Evolutionary conservation across 768 basidiomycete genomes (phyloP).

Genomic region (Pulveroboletus sp.): DNA sequence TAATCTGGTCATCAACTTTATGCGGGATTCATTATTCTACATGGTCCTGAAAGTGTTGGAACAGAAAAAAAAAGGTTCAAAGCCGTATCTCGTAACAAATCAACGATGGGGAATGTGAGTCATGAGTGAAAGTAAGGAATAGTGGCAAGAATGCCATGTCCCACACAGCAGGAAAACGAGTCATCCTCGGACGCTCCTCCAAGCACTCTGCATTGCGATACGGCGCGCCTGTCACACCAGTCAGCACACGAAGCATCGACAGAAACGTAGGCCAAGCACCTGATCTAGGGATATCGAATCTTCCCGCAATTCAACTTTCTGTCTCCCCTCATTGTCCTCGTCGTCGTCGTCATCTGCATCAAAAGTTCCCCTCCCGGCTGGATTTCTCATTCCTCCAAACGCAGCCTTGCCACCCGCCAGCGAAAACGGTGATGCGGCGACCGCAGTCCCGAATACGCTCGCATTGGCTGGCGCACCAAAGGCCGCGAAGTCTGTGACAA

Average conservation of each 20-base stretch:
- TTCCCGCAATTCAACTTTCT: constrained; percentile 75
- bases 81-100: constrained; percentile 8
- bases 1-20: constrained; percentile 7
- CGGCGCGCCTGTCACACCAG: constrained; percentile 58
- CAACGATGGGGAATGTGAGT: constrained; percentile 8
- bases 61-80: constrained; percentile 11
- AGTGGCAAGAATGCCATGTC: constrained; percentile 1
- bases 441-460: constrained; percentile 83
- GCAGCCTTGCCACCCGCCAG: constrained; percentile 79
- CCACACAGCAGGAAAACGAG: constrained; percentile 9
- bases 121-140: constrained; percentile 1
- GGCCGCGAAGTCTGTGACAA: constrained; percentile 84
- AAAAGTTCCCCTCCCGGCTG: constrained; percentile 34
- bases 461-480: constrained; percentile 74
- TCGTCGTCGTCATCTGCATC: constrained; percentile 79
- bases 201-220: constrained; percentile 88
- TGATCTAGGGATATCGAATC: constrained; percentile 92
- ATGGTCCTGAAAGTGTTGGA: constrained; percentile 18
- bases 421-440: constrained; percentile 77
- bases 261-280: constrained; percentile 41
- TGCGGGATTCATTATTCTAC: constrained; percentile 24
- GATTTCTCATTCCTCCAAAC: constrained; percentile 71
- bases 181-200: constrained; percentile 68
- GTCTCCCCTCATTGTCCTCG: constrained; percentile 57
- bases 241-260: constrained; percentile 1